Evolutionary conservation across 352 stramenopile genomes (phyloP).

Genomic region (Pythium brachiatum): DNA sequence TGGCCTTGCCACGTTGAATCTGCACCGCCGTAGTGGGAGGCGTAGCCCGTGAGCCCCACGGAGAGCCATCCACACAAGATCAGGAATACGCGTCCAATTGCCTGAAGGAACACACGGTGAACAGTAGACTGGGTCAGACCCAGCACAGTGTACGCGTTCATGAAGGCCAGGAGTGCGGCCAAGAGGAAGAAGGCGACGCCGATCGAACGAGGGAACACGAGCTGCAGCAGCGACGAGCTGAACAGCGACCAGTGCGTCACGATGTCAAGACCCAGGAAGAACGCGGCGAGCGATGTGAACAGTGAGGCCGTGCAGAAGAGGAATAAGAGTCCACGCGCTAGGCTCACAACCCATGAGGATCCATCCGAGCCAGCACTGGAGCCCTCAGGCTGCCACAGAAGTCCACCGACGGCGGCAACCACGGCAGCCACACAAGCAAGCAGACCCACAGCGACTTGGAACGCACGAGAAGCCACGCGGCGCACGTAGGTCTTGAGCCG

Average conservation of each 20-base stretch:
- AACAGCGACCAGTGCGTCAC: slow-evolving; percentile 32
- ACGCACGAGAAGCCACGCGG: slow-evolving; percentile 9
- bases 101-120: slow-evolving; percentile 28
- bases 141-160: slow-evolving; percentile 28
- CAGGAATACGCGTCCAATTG: slow-evolving; percentile 6
- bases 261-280: slow-evolving; percentile 34
- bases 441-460: slow-evolving; percentile 17
- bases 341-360: neutral
- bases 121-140: slow-evolving; percentile 5
- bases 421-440: neutral
- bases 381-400: slow-evolving; percentile 14
- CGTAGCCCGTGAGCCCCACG: slow-evolving; percentile 20
- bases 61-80: slow-evolving; percentile 22
- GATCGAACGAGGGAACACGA: slow-evolving; percentile 30
- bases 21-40: slow-evolving; percentile 11
- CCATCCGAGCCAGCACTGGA: neutral
- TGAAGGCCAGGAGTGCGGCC: neutral
- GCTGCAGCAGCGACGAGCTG: slow-evolving; percentile 30
- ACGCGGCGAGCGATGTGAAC: slow-evolving; percentile 21
- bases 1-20: neutral
- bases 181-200: slow-evolving; percentile 30
- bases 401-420: slow-evolving; percentile 11
- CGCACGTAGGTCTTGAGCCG: slow-evolving; percentile 21
- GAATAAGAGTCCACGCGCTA: neutral
- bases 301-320: slow-evolving; percentile 5